A percentile compares a stretch with the other conserved stretches of the same genome.
These are phyloP conservation scores for Phialemoniopsis sp. DNA, from an alignment of 2,329 filamentous ascomycete species.

Conservation along the genomic window DNA sequence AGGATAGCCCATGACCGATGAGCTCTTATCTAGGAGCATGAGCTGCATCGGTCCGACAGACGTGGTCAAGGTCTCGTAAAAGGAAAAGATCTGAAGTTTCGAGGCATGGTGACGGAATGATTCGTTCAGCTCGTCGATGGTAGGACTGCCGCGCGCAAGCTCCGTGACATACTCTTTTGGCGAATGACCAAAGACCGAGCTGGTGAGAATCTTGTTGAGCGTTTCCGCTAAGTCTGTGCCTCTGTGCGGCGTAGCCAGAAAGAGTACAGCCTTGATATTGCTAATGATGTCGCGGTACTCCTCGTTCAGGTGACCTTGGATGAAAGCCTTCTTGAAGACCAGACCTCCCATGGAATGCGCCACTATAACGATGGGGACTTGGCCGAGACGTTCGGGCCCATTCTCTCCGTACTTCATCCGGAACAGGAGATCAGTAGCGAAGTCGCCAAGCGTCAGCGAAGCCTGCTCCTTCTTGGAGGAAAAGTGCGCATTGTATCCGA, in stretches of 20 bases:
- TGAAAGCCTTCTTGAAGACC: conserved; percentile 15
- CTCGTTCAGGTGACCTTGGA: conserved; percentile 14
- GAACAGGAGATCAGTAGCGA: conserved; percentile 16
- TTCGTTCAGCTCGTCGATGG: conserved; percentile 23
- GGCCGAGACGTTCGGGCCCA: conserved; percentile 8
- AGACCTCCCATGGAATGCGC: conserved; percentile 19
- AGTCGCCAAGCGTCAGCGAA: conserved; percentile 15
- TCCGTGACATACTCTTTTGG: conserved; percentile 18
- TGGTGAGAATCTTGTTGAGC: conserved; percentile 13
- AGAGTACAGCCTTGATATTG: conserved; percentile 13
- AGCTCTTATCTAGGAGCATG: conserved; percentile 17
- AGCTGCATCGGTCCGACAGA: conserved; percentile 9
- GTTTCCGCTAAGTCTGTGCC: conserved; percentile 15
- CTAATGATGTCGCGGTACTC: conserved; percentile 14
- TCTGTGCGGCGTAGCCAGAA: conserved; percentile 19
- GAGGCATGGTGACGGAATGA: conserved; percentile 21
- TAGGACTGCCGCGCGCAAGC: conserved; percentile 12
- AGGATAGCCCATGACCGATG: conserved; percentile 19
- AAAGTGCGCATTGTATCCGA: conserved; percentile 26
- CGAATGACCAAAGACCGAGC: conserved; percentile 8
- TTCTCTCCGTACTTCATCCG: conserved; percentile 13
- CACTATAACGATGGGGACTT: conserved; percentile 16
- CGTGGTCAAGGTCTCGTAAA: conserved; percentile 25
- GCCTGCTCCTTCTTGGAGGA: conserved; percentile 8
- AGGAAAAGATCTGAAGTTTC: conserved; percentile 25